Percentiles rank a stretch among this genome's conserved stretches.
These are phyloP conservation scores for Yarrowia bubula DNA, from an alignment of 805 yeast species.

Conservation along the genomic window DNA sequence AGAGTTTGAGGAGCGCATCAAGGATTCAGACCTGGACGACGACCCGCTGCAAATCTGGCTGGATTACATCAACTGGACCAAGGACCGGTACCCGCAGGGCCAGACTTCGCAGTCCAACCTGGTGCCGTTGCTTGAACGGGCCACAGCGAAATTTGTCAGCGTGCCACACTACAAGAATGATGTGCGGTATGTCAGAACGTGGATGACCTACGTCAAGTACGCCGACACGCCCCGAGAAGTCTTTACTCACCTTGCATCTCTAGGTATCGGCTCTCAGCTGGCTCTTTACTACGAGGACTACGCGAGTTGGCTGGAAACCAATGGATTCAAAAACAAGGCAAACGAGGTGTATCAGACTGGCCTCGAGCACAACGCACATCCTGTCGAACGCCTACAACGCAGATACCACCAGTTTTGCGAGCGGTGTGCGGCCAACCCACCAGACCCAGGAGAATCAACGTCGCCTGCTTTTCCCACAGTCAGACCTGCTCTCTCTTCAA, in stretches of 20 bases:
- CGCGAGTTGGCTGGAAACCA: constrained; percentile 59
- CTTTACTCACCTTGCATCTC: constrained; percentile 66
- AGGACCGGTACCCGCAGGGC: constrained; percentile 56
- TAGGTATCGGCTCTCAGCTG: constrained; percentile 64
- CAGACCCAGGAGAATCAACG: constrained; percentile 36
- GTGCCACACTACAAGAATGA: constrained; percentile 72
- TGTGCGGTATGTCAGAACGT: constrained; percentile 70
- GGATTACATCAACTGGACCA: constrained; percentile 75
- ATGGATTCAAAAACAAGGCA: constrained; percentile 53
- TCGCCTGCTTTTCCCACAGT: constrained; percentile 41
- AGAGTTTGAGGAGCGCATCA: constrained; percentile 51
- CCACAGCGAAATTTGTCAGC: constrained; percentile 67
- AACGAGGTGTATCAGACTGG: constrained; percentile 59
- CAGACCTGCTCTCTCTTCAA: constrained; percentile 43
- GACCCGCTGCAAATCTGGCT: constrained; percentile 78
- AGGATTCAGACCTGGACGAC: constrained; percentile 49
- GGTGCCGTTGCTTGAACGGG: constrained; percentile 61
- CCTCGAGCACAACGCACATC: constrained; percentile 61
- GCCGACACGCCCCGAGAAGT: constrained; percentile 69
- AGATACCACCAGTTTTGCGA: constrained; percentile 47
- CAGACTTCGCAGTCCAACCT: constrained; percentile 63
- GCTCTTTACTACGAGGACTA: constrained; percentile 78
- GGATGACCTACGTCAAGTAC: constrained; percentile 74
- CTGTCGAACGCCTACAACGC: constrained; percentile 48
- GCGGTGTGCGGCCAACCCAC: constrained; percentile 40